These are phyloP conservation scores for Graphiopsis chlorocephala DNA, from an alignment of 2,329 filamentous ascomycete genomes.

Conservation along the genomic window DNA sequence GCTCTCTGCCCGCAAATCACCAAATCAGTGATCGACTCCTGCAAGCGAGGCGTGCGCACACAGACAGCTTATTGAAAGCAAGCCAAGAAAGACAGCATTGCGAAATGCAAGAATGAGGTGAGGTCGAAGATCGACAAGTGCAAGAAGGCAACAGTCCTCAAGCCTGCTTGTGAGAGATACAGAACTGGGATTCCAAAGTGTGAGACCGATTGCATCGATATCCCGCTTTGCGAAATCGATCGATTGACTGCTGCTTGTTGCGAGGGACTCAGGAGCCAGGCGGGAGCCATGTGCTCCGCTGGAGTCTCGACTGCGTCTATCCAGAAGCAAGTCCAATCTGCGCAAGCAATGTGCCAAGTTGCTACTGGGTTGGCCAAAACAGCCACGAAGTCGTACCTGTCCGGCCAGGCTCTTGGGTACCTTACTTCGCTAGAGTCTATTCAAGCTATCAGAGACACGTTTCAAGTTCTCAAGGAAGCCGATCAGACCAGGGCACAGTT, in stretches of 20 bases:
- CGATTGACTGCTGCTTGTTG: background rate
- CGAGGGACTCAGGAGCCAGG: background rate
- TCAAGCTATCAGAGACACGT: background rate
- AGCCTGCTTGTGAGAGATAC: background rate
- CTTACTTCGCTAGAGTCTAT: background rate
- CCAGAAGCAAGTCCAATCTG: background rate
- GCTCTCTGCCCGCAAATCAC: too few species aligned
- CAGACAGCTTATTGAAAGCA: background rate
- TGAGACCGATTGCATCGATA: background rate
- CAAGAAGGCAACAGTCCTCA: background rate
- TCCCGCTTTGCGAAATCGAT: background rate
- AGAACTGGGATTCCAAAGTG: background rate
- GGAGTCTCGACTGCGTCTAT: background rate
- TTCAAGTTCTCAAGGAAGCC: background rate
- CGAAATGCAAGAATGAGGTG: background rate
- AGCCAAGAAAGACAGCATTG: background rate
- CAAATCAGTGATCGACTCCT: too few species aligned
- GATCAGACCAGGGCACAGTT: background rate
- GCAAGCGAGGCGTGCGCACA: background rate
- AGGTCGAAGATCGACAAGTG: background rate
- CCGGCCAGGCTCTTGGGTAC: background rate
- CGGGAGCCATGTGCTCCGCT: background rate
- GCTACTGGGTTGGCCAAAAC: background rate
- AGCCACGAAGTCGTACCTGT: background rate
- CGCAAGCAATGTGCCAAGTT: background rate